These are phyloP conservation scores for Chaetomium globosum DNA, from an alignment of 2,329 filamentous ascomycete genomes.

Conservation along the genomic window DNA sequence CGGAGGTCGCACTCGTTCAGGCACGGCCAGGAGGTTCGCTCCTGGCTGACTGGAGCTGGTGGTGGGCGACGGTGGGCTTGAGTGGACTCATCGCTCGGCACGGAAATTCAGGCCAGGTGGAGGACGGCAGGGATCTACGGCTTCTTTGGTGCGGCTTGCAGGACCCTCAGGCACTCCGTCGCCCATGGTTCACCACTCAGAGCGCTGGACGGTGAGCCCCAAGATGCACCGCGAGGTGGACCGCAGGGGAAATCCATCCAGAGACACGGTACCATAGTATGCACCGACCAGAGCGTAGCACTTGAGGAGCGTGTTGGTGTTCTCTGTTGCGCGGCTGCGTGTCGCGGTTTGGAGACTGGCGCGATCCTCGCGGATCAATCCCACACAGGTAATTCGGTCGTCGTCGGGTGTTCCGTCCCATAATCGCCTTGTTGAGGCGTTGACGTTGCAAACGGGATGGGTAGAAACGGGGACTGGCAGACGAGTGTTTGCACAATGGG, in stretches of 20 bases:
- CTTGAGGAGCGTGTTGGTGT: constrained; percentile 26
- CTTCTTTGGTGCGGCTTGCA: constrained; percentile 32
- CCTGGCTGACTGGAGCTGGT: constrained; percentile 27
- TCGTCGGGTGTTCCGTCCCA: constrained; percentile 5
- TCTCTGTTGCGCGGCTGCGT: constrained; percentile 20
- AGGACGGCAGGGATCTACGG: constrained; percentile 38
- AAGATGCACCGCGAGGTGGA: constrained; percentile 27
- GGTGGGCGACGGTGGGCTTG: constrained; percentile 36
- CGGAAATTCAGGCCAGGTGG: constrained; percentile 39
- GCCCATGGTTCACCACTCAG: constrained; percentile 34
- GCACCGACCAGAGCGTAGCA: constrained; percentile 30
- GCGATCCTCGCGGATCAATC: constrained; percentile 17
- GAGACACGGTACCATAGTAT: constrained; percentile 37
- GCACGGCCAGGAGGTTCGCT: constrained; percentile 29
- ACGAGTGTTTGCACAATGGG: background rate
- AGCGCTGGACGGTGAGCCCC: constrained; percentile 34
- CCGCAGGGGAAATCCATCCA: constrained; percentile 34
- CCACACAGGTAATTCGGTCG: background rate
- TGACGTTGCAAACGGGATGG: constrained; percentile 8
- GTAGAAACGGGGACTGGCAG: constrained; percentile 10
- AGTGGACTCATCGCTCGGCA: constrained; percentile 38
- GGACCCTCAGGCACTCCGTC: constrained; percentile 28
- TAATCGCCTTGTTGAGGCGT: constrained; percentile 28
- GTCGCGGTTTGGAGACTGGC: constrained; percentile 17
- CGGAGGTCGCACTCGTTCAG: constrained; percentile 36